Base-by-base conservation (phyloP, 345 rosid species). In the Citrus australasica region DNA sequence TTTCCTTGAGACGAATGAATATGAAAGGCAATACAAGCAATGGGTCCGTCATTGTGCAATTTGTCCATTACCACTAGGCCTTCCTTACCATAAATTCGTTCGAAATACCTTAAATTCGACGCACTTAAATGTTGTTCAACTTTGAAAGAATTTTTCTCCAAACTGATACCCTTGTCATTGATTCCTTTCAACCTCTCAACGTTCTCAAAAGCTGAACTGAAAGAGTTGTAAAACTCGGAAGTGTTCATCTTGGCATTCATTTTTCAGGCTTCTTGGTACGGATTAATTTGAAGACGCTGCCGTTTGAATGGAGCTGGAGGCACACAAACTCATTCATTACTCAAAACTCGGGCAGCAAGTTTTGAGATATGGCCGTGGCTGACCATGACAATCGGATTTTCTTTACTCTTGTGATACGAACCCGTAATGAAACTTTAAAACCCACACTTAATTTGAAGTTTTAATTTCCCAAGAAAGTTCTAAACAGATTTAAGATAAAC, bases 351-450 rank as follows among this genome's bases (percentile, higher is more conserved):
- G 3, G 35, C 1, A 11, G 21, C 66, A 13, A 62, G 16, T 1
- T 10, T 25, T 9, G 32, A 60, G 27, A 2, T 60, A 27, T 42
- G 51, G 51, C 4, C 4, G 0, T 25, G 35, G 19, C 32, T 60
- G 11, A 30, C 13, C 27, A 4, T 60, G 30, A 4, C 16, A 2
- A n/a, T 60, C 5, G 28, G 17, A 60, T 60, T 24, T 7, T 24
- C 64, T 25, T 10, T 24, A 10, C 51, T 42, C 16, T 42, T 9
- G 13, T 32, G 33, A 32, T 32, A 0, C 33, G 5, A 32, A 32
- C 0, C 0, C 33, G 2, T 0, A 32, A 32, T 4, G 0, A 32
- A 32, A 32, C 5, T 32, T 32, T 4, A 0, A 32, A 32, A 32
- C 5, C 33, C 33, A 32, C 33, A 32, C 5, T 32, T 32, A 32